Base-by-base conservation (phyloP, 2,329 filamentous ascomycete genomes). In the Curvularia lunata region DNA sequence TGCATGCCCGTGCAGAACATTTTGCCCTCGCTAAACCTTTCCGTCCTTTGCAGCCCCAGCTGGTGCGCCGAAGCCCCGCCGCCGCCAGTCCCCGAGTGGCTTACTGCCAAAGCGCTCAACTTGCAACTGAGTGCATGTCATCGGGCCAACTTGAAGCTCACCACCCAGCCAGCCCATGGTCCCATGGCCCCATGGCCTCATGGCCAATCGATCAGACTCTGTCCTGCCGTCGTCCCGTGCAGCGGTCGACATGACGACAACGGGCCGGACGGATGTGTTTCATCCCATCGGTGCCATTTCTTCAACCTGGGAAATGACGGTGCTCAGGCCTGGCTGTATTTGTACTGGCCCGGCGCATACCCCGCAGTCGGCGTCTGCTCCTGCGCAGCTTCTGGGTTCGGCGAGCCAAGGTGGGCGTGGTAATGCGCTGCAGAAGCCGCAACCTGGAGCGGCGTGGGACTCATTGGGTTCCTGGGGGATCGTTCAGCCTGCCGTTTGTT, bases 381-480 rank as follows among this genome's bases (percentile, higher is more conserved):
- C 49, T 59, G 59, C 19, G 40, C 45, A 38, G 61, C 65, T 54
- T 64, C 61, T 38, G 59, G 54, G 46, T 65, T 56, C 37, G 58
- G 50, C 42, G 63, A 58, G 54, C 62, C 52, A 56, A 55, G 70
- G 54, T 66, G 60, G 30, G 68, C 5, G 30, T 69, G 27, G 30
- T 69, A 62, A 48, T 68, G 61, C 53, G 67, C 67, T 62, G 70
- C 71, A 54, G 67, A 59, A 61, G 69, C 59, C 63, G 68, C 25
- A 19, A 50, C 30, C 30, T 58, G 50, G 54, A 62, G 62, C 60
- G 68, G 63, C 55, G 65, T 68, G 59, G 64, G 67, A 62, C 74
- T 72, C 71, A 75, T 77, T 54, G 23, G 51, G 76, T 76, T 73
- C 75, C 76, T 78, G 76, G 74, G 68, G 70, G 68, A 72, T 70